Conservation (phyloP, 2,329 filamentous ascomycete genomes). For the Arthrobotrys sphaeroides region DNA sequence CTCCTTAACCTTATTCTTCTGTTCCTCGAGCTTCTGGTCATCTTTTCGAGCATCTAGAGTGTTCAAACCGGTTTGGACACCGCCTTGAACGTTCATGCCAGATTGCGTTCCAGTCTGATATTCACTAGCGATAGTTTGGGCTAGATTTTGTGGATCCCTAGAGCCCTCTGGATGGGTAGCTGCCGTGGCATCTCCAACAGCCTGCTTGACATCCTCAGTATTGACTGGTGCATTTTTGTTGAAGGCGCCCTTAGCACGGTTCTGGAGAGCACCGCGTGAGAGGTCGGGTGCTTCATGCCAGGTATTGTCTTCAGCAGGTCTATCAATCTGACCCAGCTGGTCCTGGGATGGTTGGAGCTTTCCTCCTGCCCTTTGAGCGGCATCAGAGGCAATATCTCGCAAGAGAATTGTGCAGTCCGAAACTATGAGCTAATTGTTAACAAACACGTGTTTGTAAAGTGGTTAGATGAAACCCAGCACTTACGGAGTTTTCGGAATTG, state of each 20-base stretch:
- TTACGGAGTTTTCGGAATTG: slow-evolving; percentile 90
- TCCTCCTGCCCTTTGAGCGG: slow-evolving; percentile 79
- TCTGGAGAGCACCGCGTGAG: slow-evolving; percentile 74
- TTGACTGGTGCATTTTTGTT: slow-evolving; percentile 67
- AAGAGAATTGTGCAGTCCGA: slow-evolving; percentile 82
- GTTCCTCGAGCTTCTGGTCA: slow-evolving; percentile 73
- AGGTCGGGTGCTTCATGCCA: slow-evolving; percentile 90
- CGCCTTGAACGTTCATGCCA: slow-evolving; percentile 64
- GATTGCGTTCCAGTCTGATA: slow-evolving; percentile 64
- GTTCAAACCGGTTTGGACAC: slow-evolving; percentile 61
- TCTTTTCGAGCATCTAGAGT: slow-evolving; percentile 68
- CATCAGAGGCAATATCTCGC: slow-evolving; percentile 91
- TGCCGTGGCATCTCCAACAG: slow-evolving; percentile 68
- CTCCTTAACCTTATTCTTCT: slow-evolving; percentile 64
- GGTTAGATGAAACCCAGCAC: slow-evolving; percentile 60
- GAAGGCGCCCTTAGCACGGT: slow-evolving; percentile 71
- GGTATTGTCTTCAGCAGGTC: slow-evolving; percentile 86
- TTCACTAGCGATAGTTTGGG: slow-evolving; percentile 65
- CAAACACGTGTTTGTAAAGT: too few relatives aligned
- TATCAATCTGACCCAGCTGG: slow-evolving; percentile 77
- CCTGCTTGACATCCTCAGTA: slow-evolving; percentile 70
- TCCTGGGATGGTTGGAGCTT: slow-evolving; percentile 81
- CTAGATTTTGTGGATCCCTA: slow-evolving; percentile 66
- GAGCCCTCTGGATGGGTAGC: slow-evolving; percentile 68
- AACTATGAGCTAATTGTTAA: slow-evolving; percentile 60